Evolutionary conservation across 2,329 filamentous ascomycete species (phyloP).

Genomic region (Cladosporium sp.): DNA sequence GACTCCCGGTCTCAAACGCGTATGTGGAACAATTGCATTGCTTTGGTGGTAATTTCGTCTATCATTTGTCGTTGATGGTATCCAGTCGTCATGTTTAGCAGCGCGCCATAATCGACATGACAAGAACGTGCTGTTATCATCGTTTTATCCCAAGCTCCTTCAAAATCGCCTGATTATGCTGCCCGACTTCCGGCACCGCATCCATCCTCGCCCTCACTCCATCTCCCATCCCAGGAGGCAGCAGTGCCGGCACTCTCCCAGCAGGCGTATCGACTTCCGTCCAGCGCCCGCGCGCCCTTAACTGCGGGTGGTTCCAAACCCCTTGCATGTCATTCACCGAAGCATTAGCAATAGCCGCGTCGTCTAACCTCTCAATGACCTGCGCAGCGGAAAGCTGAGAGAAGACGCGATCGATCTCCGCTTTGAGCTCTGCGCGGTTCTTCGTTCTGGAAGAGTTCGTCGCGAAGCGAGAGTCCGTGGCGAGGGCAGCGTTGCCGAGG

Average conservation of each 20-base stretch:
- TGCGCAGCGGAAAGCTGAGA: constrained; percentile 41
- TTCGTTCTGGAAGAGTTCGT: not conserved
- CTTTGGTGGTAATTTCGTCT: too few species aligned
- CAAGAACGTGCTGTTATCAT: not conserved
- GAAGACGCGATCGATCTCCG: constrained; percentile 34
- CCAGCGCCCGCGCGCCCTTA: constrained; percentile 51
- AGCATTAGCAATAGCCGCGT: constrained; percentile 53
- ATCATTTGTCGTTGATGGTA: too few species aligned
- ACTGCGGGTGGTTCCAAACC: constrained; percentile 54
- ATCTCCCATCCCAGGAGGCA: constrained; percentile 47
- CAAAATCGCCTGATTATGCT: constrained; percentile 49
- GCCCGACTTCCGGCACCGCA: constrained; percentile 49
- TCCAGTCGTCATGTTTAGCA: too few species aligned
- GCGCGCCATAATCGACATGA: too few species aligned
- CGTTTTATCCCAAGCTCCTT: constrained; percentile 4
- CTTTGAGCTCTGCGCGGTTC: constrained; percentile 3
- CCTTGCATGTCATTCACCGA: constrained; percentile 55
- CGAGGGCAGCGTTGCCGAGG: constrained; percentile 43
- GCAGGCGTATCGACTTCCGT: constrained; percentile 48
- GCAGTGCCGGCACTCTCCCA: constrained; percentile 48
- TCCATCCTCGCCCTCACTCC: constrained; percentile 38
- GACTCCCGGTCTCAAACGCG: too few species aligned
- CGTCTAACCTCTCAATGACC: constrained; percentile 47
- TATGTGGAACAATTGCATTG: too few species aligned
- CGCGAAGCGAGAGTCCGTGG: constrained; percentile 40